Conservation (phyloP, 2,329 filamentous ascomycete species). For the Fusarium napiforme region DNA sequence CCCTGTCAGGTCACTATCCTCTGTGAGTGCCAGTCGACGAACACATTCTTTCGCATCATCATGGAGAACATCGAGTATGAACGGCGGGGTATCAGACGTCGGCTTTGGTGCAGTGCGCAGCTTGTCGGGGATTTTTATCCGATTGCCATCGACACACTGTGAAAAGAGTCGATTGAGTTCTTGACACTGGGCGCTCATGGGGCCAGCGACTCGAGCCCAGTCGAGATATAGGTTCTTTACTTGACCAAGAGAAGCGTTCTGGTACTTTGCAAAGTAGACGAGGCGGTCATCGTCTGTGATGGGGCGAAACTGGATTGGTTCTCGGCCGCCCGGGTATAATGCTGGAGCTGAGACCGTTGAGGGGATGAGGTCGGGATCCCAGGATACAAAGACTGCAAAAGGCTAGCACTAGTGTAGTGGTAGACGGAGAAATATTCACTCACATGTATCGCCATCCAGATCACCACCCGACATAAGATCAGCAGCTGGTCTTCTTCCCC, state of each 20-base stretch:
- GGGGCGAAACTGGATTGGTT: background rate
- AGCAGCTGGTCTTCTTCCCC: background rate
- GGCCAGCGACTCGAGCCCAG: background rate
- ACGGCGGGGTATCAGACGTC: background rate
- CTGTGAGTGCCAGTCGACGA: accelerated
- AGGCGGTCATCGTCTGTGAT: slow-evolving; percentile 5
- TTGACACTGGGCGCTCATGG: slow-evolving; percentile 2
- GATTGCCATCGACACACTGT: slow-evolving; percentile 6
- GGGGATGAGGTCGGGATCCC: background rate
- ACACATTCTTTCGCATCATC: background rate
- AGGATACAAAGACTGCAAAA: slow-evolving; percentile 6
- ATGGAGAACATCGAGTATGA: slow-evolving; percentile 1
- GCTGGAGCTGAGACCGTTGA: background rate
- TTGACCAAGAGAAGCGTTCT: background rate
- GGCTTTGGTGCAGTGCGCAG: background rate
- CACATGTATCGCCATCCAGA: background rate
- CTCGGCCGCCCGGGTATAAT: background rate
- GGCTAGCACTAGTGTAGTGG: too few relatives aligned
- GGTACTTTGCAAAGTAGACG: background rate
- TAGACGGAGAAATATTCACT: background rate
- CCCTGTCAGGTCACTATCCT: accelerated
- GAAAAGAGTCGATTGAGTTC: slow-evolving; percentile 12
- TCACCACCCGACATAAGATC: slow-evolving; percentile 10
- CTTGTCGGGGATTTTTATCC: background rate
- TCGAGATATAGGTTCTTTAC: slow-evolving; percentile 11